phyloP scores from a whole-genome alignment of 805 yeast genomes.

The Priceomyces medius region DNA sequence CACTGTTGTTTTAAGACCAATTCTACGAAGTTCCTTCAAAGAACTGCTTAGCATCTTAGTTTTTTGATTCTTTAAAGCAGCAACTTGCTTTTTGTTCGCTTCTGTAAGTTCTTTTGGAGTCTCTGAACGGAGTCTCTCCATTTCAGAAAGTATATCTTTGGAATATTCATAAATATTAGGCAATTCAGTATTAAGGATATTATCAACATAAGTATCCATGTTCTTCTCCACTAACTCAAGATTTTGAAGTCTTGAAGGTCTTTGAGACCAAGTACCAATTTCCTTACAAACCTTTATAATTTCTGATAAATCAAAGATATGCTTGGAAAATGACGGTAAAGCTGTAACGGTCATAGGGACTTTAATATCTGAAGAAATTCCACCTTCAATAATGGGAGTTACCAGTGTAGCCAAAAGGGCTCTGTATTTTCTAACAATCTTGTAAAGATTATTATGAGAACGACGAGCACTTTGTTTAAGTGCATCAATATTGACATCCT shows the following conservation, averaged over 20 bases:
- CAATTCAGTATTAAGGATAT: conserved; percentile 30
- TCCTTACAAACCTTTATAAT: conserved; percentile 21
- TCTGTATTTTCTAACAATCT: conserved; percentile 79
- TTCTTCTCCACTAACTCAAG: conserved; percentile 50
- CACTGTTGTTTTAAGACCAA: conserved; percentile 71
- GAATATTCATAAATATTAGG: conserved; percentile 59
- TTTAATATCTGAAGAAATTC: conserved; percentile 32
- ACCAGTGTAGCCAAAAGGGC: conserved; percentile 54
- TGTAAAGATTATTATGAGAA: conserved; percentile 83
- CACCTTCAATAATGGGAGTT: conserved; percentile 56
- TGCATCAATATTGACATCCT: conserved; percentile 91
- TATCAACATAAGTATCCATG: conserved; percentile 49
- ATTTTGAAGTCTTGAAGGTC: conserved; percentile 59
- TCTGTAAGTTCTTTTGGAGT: conserved; percentile 74
- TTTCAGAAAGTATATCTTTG: conserved; percentile 50
- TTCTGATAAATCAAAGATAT: conserved; percentile 7
- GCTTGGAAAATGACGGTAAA: conserved; percentile 11
- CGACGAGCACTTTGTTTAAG: conserved; percentile 89
- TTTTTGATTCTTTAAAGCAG: conserved; percentile 79
- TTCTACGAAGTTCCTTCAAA: conserved; percentile 65
- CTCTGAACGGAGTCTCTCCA: conserved; percentile 64
- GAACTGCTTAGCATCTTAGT: conserved; percentile 74
- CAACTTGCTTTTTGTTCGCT: conserved; percentile 64
- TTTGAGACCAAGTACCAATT: conserved; percentile 49
- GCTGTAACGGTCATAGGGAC: conserved; percentile 3